Percentiles rank a stretch among this genome's conserved stretches.
phyloP scores from a whole-genome alignment of 352 stramenopile genomes.

The Thraustochytrium striatum region DNA sequence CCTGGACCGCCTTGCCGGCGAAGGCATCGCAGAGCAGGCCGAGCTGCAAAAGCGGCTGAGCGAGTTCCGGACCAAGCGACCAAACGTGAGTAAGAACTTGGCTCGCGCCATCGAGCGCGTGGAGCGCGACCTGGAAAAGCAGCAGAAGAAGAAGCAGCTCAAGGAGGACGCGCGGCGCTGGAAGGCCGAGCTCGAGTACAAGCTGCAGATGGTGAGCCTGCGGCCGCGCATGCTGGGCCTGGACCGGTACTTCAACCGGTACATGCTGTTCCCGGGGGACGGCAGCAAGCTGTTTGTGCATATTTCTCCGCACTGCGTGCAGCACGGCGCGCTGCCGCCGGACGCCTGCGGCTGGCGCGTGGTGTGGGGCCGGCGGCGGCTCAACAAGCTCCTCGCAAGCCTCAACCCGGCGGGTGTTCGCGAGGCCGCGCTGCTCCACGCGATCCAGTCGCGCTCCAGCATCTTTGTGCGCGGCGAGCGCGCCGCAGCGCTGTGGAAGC shows the following conservation, averaged over 20 bases:
- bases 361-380: neutral
- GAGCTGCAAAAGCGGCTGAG: neutral
- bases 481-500: neutral
- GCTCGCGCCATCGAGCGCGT: conserved; percentile 44
- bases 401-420: conserved; percentile 22
- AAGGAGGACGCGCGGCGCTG: conserved; percentile 46
- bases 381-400: conserved; percentile 45
- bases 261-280: conserved; percentile 43
- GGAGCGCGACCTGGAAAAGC: conserved; percentile 39
- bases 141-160: conserved; percentile 35
- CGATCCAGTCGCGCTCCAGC: conserved; percentile 31
- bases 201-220: conserved; percentile 29
- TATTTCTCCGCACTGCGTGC: neutral
- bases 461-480: conserved; percentile 31
- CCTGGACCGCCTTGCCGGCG: conserved; percentile 29
- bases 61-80: conserved; percentile 36
- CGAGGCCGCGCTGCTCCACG: conserved; percentile 14
- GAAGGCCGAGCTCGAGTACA: conserved; percentile 46
- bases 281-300: conserved; percentile 45
- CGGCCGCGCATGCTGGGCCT: conserved; percentile 26
- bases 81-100: conserved; percentile 17
- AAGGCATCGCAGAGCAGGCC: conserved; percentile 36
- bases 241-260: conserved; percentile 49
- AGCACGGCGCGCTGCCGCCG: neutral
- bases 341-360: conserved; percentile 32